phyloP scores from a whole-genome alignment of 768 basidiomycete species.

The Exidia glandulosa region DNA sequence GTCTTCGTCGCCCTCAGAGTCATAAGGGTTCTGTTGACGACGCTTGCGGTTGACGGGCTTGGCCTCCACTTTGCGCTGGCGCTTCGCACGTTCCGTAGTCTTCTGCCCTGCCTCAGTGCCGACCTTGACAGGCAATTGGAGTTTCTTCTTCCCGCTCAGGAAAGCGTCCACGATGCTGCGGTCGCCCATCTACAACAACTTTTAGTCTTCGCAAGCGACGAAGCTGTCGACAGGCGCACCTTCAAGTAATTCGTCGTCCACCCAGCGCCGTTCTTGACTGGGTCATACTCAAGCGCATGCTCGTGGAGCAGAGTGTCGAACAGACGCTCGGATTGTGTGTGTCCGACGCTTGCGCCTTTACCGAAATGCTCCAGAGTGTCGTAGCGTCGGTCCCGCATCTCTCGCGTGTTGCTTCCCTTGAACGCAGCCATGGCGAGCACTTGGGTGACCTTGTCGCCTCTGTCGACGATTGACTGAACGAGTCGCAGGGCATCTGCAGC shows the following conservation, averaged over 20 bases:
- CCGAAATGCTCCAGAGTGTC: conserved; percentile 42
- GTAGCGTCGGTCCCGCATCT: conserved; percentile 36
- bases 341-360: conserved; percentile 32
- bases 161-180: conserved; percentile 16
- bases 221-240: conserved; percentile 32
- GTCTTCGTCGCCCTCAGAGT: not conserved
- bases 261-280: conserved; percentile 32
- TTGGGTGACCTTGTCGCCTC: conserved; percentile 47
- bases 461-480: conserved; percentile 33
- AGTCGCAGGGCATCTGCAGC: conserved; percentile 49
- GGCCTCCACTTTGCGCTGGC: conserved; percentile 3
- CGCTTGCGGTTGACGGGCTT: not conserved
- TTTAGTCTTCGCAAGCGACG: not conserved
- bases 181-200: conserved; percentile 4
- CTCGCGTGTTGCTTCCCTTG: conserved; percentile 45
- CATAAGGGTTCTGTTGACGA: not conserved
- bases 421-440: conserved; percentile 50
- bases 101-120: conserved; percentile 19
- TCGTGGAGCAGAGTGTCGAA: conserved; percentile 44
- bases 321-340: conserved; percentile 52
- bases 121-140: conserved; percentile 16
- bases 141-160: conserved; percentile 12
- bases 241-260: conserved; percentile 43
- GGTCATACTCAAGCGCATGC: conserved; percentile 40
- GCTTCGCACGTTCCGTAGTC: conserved; percentile 8